A percentile compares a stretch with the other conserved stretches of the same genome.
These are phyloP conservation scores for Stephania cephalantha DNA, from an alignment of 164 flowering plant species.

Conservation along the genomic window DNA sequence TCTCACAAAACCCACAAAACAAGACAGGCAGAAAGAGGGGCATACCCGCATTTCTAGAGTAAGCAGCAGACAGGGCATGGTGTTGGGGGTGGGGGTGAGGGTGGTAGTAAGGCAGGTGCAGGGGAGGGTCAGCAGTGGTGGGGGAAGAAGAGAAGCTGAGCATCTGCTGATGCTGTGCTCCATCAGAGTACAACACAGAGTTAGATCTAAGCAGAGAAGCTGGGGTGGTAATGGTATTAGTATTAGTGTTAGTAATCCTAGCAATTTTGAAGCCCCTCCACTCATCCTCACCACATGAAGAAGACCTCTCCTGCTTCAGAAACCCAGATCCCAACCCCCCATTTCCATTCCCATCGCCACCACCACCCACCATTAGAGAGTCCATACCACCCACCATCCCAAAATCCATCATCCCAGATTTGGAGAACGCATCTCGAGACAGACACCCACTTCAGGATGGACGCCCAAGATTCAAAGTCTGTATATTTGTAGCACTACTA, in stretches of 20 bases:
- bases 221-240: conserved; percentile 11
- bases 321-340: conserved; percentile 55
- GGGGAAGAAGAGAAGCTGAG: conserved; percentile 60
- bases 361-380: conserved; percentile 34
- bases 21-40: neutral
- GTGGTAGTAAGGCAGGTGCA: conserved; percentile 28
- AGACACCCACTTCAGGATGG: conserved; percentile 3
- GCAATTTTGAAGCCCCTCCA: conserved; percentile 54
- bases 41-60: conserved; percentile 52
- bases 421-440: conserved; percentile 8
- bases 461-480: conserved; percentile 6
- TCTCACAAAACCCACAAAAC: conserved; percentile 2
- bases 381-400: conserved; percentile 46
- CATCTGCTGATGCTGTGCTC: conserved; percentile 43
- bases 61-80: conserved; percentile 8
- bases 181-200: conserved; percentile 32
- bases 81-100: conserved; percentile 11
- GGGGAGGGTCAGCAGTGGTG: conserved; percentile 19
- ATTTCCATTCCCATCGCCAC: conserved; percentile 36
- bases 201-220: conserved; percentile 37
- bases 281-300: conserved; percentile 39
- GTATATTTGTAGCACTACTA: conserved; percentile 8
- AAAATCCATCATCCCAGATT: conserved; percentile 44
- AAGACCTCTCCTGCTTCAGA: conserved; percentile 31
- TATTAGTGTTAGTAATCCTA: conserved; percentile 22